Evolutionary conservation across 345 rosid genomes (phyloP).

Genomic region (Dipteronia sinensis): DNA sequence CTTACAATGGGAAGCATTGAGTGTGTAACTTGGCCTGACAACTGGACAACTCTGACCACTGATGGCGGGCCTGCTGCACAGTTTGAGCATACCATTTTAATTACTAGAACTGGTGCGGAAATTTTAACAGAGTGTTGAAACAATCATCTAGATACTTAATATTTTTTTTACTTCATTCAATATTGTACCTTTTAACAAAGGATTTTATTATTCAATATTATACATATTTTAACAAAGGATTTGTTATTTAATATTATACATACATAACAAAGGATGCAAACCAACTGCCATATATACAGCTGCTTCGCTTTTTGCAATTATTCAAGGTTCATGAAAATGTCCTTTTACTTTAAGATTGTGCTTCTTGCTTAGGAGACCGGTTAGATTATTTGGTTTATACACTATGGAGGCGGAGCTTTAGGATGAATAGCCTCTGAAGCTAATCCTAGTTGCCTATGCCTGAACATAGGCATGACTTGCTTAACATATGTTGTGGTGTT

Average conservation of each 20-base stretch:
- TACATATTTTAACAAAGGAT: neutral
- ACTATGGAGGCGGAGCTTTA: neutral
- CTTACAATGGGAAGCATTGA: conserved; percentile 72
- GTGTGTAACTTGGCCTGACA: conserved; percentile 85
- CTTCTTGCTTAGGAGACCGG: neutral
- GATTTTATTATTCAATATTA: neutral
- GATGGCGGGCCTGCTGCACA: conserved; percentile 88
- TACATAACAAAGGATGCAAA: neutral
- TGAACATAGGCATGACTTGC: neutral
- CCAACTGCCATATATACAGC: neutral
- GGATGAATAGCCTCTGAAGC: neutral
- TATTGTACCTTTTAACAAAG: neutral
- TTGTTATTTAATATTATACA: neutral
- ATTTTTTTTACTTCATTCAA: neutral
- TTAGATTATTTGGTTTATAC: neutral
- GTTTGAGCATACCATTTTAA: conserved; percentile 84
- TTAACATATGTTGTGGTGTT: neutral
- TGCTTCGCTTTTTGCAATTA: neutral
- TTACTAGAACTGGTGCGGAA: conserved; percentile 86
- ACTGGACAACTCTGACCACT: conserved; percentile 81
- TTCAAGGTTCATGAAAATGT: neutral
- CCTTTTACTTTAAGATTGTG: neutral
- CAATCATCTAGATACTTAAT: neutral
- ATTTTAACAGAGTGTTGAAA: conserved; percentile 66
- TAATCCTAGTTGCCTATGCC: neutral